These are phyloP conservation scores for Fagopyrum tataricum DNA, from an alignment of 148 eudicot genomes.

Conservation along the genomic window DNA sequence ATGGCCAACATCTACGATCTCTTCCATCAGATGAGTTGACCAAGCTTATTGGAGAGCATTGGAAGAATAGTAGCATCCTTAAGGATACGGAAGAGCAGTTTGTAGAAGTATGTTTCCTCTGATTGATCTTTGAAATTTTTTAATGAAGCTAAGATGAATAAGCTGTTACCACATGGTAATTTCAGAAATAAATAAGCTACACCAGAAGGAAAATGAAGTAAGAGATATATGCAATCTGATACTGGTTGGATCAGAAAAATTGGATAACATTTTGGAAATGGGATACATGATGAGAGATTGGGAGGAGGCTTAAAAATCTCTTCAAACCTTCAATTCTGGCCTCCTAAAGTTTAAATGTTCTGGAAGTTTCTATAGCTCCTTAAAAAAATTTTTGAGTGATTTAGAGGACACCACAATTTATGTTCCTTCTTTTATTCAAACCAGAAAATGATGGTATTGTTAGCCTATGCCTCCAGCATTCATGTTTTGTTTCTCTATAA, in stretches of 20 bases:
- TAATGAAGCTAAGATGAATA: background rate
- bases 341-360: too few relatives aligned
- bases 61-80: slow-evolving; percentile 70
- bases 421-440: background rate
- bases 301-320: background rate
- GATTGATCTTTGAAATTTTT: background rate
- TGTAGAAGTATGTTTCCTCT: slow-evolving; percentile 49
- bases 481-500: too few relatives aligned
- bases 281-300: background rate
- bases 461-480: background rate
- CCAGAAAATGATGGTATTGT: background rate
- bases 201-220: too few relatives aligned
- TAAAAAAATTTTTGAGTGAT: background rate
- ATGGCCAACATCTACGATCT: slow-evolving; percentile 82
- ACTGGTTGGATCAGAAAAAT: too few relatives aligned
- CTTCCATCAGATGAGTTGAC: slow-evolving; percentile 65
- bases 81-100: slow-evolving; percentile 56
- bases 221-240: too few relatives aligned
- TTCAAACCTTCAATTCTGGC: too few relatives aligned
- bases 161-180: too few relatives aligned
- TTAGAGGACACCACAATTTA: too few relatives aligned
- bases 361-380: too few relatives aligned
- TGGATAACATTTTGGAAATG: background rate
- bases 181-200: too few relatives aligned
- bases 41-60: slow-evolving; percentile 59